Base-by-base conservation (phyloP, 2,329 filamentous ascomycete species). In the Parafenestella ontariensis region DNA sequence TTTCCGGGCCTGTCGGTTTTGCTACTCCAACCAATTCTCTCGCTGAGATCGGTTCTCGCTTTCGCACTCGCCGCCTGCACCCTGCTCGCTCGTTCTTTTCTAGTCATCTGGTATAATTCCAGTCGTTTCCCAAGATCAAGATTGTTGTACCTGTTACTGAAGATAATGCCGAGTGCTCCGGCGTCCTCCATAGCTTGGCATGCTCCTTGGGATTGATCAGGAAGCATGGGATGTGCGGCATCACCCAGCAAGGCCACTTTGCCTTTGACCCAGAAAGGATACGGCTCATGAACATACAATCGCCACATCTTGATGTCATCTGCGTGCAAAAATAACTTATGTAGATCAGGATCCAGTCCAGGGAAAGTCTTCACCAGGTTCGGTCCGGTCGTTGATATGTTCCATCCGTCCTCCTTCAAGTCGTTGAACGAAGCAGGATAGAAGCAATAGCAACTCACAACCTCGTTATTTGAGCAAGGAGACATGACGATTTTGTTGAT, bases 391-490 rank as follows among this genome's bases (percentile, higher is more conserved):
- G 79, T 79, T 18, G 82, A 82, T 0, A 28, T 47, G 0, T 81
- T 83, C 85, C 86, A 88, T 13, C 78, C 79, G 50, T 89, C 85
- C 37, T 74, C 82, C 2, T 80, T 78, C 66, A 85, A 88, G 66
- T 89, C 85, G 6, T 83, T 83, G 57, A 80, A 78, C 6, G 81
- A 79, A 1, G 83, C 78, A 0, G 86, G 82, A 72, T 87, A 88
- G 78, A 88, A 88, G 74, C 86, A 88, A 74, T 89, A 89, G 75
- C 87, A 89, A 0, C 85, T 87, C 3, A 88, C 77, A 4, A 88
- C 74, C 56, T 82, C 82, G 49, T 86, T 86, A 17, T 81, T 82
- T 64, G 88, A 86, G 76, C 87, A 89, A 3, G 87, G 85, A 0
- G 85, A 88, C 3, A 89, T 76, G 4, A 89, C 87, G 51, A 89